Evolutionary conservation across 768 basidiomycete genomes (phyloP), one percentile per base, ranked within the genome.

Genomic region (Tylopilus felleus): DNA sequence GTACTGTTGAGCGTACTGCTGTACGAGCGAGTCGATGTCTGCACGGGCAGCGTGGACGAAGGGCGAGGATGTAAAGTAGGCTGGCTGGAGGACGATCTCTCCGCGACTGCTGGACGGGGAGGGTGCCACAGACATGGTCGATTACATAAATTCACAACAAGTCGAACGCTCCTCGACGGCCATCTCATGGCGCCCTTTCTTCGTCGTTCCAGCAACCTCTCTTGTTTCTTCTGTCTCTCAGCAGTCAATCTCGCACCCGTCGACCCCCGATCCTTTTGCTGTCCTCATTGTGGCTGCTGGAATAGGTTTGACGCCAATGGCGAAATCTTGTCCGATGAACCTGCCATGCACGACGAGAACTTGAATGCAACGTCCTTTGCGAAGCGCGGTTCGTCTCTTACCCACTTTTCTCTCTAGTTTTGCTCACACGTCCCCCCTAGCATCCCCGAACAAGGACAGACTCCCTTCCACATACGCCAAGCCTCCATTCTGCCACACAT

Each of bases 311-410:
- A 88, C 60, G 69, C 80, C 47, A 66, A 74, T 13, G 93, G 92
- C 35, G 82, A 92, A 59, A 91, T 95, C 58, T 61, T 86, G 35
- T 90, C 90, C 1, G 87, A 93, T 63, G 87, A 93, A 51, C 89
- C 92, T 17, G 90, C 92, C 1, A 93, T 93, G 90, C 84, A 90
- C 64, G 83, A 91, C 59, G 83, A 92, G 64, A 69, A 77, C 2
- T 61, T 95, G 58, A 96, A 93, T 65, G 65, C 73, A 2, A 68
- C 63, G 19, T 86, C 87, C 3, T 94, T 93, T 66, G 77, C 84
- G 0, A 84, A 78, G 65, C 79, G 90, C 67, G 89, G 90, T 88
- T 58, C 40, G 79, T 70, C 21, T 13, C 39, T n/a, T n/a, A n/a
- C n/a, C 9, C 22, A 19, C 8, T 14, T 12, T 10, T 7, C 5